Evolutionary conservation across 2,329 filamentous ascomycete genomes (phyloP), one percentile per base, ranked within the genome.

Genomic region (Fusarium proliferatum): DNA sequence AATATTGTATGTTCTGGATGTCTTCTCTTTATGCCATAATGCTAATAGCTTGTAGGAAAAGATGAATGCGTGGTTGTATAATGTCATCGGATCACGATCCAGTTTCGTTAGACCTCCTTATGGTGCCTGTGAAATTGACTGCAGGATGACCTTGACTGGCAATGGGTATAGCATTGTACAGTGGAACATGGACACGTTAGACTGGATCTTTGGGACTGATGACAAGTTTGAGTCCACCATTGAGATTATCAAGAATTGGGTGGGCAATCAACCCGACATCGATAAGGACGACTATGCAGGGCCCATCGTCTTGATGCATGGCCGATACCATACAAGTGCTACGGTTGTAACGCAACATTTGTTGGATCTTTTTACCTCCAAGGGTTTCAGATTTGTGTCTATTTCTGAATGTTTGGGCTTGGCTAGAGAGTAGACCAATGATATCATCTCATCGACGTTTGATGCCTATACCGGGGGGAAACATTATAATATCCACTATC

Each of bases 21-120:
- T 4, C 26, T 8, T 28, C 3, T 0, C 19, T 5, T 2, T 8
- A 16, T 30, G 3, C 3, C 5, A 2, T 21, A 0, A 30, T 8
- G 15, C 48, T 51, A 13, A 51, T 12, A 12, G 0, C 3, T 10
- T 19, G 3, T 16, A 51, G 48, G 30, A 51, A 9, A 51, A 34
- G 16, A 23, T 51, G 48, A 51, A 51, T 34, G 2, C 28, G 10
- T 51, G 48, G 48, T 3, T 51, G 4, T 17, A 34, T 34, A 4
- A 34, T 51, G 30, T 51, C 2, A 34, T 34, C 19, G 48, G 48
- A 2, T 5, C 8, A 2, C 16, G 30, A 34, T 51, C 48, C 48
- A 34, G 6, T 51, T 23, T 51, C 30, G 48, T 51, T 16, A 51
- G 48, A 11, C 48, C 48, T 2, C 48, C 48, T 3, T 51, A 51